A percentile compares a stretch with the other conserved stretches of the same genome.
These are phyloP conservation scores for Nicotiana sylvestris DNA, from an alignment of 257 asterid genomes.

Conservation along the genomic window DNA sequence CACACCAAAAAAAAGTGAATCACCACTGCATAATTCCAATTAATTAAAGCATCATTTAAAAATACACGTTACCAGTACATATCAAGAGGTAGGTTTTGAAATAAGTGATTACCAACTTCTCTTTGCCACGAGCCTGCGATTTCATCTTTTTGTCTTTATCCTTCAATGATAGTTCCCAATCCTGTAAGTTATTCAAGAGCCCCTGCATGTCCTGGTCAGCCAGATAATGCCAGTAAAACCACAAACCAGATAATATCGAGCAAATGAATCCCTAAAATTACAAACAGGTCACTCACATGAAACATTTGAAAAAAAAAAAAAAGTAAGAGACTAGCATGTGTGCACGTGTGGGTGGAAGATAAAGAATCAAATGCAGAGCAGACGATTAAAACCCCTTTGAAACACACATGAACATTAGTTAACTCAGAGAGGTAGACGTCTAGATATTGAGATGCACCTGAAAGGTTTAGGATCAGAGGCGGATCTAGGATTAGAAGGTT, in stretches of 20 bases:
- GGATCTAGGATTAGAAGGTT: too few relatives aligned
- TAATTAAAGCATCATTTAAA: background rate
- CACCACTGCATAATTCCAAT: background rate
- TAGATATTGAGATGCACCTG: too few relatives aligned
- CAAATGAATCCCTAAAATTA: background rate
- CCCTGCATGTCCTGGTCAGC: constrained; percentile 66
- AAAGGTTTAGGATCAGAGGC: too few relatives aligned
- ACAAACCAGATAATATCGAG: background rate
- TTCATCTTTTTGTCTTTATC: constrained; percentile 70
- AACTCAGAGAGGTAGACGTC: too few relatives aligned
- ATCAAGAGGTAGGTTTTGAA: background rate
- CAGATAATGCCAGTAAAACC: constrained; percentile 13
- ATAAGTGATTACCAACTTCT: constrained; percentile 44
- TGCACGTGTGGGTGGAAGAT: too few relatives aligned
- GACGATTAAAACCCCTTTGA: too few relatives aligned
- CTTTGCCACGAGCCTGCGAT: constrained; percentile 46
- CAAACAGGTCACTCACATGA: background rate
- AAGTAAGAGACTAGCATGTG: background rate
- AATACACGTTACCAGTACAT: background rate
- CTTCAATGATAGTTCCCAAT: constrained; percentile 81
- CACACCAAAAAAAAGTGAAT: background rate
- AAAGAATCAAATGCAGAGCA: too few relatives aligned
- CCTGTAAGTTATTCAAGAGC: constrained; percentile 77
- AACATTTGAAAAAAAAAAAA: background rate
- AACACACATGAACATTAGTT: too few relatives aligned